Evolutionary conservation across 495 filamentous ascomycete genomes (phyloP), one percentile per base, ranked within the genome.

Genomic region (Aspergillus hancockii): DNA sequence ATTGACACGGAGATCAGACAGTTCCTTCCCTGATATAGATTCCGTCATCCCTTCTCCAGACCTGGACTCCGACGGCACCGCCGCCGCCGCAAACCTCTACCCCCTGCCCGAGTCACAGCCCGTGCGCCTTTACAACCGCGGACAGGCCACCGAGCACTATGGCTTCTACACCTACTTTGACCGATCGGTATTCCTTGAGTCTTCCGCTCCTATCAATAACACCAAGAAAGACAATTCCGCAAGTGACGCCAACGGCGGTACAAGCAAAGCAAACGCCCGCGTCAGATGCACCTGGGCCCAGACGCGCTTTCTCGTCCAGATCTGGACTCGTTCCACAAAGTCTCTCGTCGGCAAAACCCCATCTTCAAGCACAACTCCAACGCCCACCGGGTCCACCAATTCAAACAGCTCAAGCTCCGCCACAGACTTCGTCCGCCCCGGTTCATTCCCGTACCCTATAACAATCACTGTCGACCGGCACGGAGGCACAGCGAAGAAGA

Each of bases 81-180:
- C 85, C 1, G 86, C 90, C 7, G 75, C 87, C 0, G 88, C 89
- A 28, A 81, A 78, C n/a, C 80, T 97, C 23, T 79, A 79, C 55
- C 85, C 89, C 0, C 79, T 85, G 43, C 83, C 90, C 0, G 66
- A 69, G 1, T 85, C 90, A 32, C 94, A 98, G 63, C 94, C 91
- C 0, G 71, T 98, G 16, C 86, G 89, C 3, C 82, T 98, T 3
- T 97, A 90, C 75, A 88, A 98, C 71, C 88, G 91, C 22, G 92
- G 87, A 19, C 72, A 86, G 34, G 75, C 81, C 3, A 86, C 84
- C 0, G 94, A 98, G 68, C 91, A 96, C 74, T 98, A 95, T 72
- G 91, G 90, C 10, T 97, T 97, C 74, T 97, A 96, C 72, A 89
- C 83, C 0, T 96, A 96, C 79, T 98, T 88, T 72, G 86, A 93